phyloP scores from a whole-genome alignment of 2,329 filamentous ascomycete genomes.

The Colletotrichum trifolii region DNA sequence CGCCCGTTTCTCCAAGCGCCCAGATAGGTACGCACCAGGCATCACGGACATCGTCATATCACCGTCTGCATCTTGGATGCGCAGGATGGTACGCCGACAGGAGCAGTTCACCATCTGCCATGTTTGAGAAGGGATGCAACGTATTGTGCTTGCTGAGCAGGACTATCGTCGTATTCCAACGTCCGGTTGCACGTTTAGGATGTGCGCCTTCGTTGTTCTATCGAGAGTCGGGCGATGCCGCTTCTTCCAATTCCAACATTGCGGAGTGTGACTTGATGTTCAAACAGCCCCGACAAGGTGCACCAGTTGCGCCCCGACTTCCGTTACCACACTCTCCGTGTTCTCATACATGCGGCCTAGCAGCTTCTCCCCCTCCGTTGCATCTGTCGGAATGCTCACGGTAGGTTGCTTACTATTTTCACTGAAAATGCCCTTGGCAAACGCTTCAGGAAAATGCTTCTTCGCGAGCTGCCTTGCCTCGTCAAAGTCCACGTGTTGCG shows the following conservation, averaged over 20 bases:
- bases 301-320: constrained; percentile 47
- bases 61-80: neutral
- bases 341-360: constrained; percentile 46
- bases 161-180: no score
- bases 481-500: constrained; percentile 7
- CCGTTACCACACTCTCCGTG: constrained; percentile 48
- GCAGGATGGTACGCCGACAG: neutral
- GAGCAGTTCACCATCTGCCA: neutral
- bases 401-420: constrained; percentile 7
- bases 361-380: constrained; percentile 43
- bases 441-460: constrained; percentile 15
- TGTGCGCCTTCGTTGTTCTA: no score
- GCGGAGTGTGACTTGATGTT: no score
- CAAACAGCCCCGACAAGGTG: constrained; percentile 37
- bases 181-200: no score
- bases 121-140: no score
- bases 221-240: no score
- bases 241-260: no score
- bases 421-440: constrained; percentile 4
- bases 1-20: constrained; percentile 18
- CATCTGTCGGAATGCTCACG: constrained; percentile 36
- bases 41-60: constrained; percentile 18
- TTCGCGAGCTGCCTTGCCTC: constrained; percentile 10
- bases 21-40: constrained; percentile 3
- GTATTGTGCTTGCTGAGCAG: no score